Base-by-base conservation (phyloP, 768 basidiomycete genomes). In the Suillus placidus region DNA sequence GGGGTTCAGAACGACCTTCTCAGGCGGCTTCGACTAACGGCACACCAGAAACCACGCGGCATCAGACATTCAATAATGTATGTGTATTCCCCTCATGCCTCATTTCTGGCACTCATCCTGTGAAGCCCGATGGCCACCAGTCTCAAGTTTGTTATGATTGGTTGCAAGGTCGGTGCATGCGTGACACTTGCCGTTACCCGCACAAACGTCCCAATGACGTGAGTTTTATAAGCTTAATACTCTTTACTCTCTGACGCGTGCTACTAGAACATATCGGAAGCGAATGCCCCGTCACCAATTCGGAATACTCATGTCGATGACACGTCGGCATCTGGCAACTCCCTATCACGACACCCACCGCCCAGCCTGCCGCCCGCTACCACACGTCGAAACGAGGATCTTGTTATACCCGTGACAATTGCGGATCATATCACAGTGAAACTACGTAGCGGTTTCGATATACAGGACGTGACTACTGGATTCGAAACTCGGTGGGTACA, bases 401-500 rank as follows among this genome's bases (percentile, higher is more conserved):
- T 58, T 58, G 57, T 26, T 26, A 58, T 58, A 26, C 57, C 69
- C 0, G 62, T 83, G 14, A 79, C 74, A 0, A 72, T 90, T 8
- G 80, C 87, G 49, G 84, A 87, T 43, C 83, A 88, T 62, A 87
- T 84, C 26, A 81, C 79, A 60, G 83, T 88, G 23, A 83, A 79
- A 26, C 78, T 92, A 55, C 83, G 83, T 38, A 73, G 85, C 0
- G 92, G 93, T 0, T 90, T 91, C 55, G 80, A 81, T 2, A 81
- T 93, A 3, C 73, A 79, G 32, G 81, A 85, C 0, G 72, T 93
- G 7, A 74, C 75, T 8, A 92, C 91, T 1, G 88, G 88, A 1
- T 89, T 92, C 49, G 92, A 94, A 70, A 88, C 88, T 0, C 84
- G 83, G 7, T 87, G 85, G 79, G 71, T 93, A 10, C 77, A 82